Base-by-base conservation (phyloP, 2,329 filamentous ascomycete genomes). In the Penicillium polonicum region DNA sequence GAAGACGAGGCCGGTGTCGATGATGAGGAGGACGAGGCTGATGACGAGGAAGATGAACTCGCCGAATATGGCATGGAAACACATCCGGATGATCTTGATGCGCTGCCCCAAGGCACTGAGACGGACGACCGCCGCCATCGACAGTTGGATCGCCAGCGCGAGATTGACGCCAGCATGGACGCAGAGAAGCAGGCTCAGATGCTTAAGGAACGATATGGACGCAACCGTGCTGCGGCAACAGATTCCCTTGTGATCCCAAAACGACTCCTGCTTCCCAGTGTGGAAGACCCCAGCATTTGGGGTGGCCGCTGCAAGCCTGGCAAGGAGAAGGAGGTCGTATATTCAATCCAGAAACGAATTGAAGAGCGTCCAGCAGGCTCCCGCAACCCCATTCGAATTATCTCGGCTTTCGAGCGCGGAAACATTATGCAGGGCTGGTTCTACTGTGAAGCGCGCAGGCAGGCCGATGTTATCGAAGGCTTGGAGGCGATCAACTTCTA, bases 1-100 rank as follows among this genome's bases (percentile, higher is more conserved):
- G 94, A 99, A 86, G 91, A 93, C 70, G 94, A 99, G 82, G 94
- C 94, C 74, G 94, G 97, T 78, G 94, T 99, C 66, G 94, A 97
- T 71, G 94, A 90, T 58, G 87, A 96, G 63, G 92, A 96, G 68
- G 92, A 96, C 67, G 88, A 85, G 65, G 90, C 90, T 60, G 91
- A 96, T 63, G 91, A 95, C 51, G 93, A 97, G 66, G 91, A 95
- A 66, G 92, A 96, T 54, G 86, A 90, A 58, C 88, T 92, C 66
- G 91, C 83, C 57, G 91, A 91, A 65, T 91, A 94, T 72, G 92
- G 92, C 71, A 90, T 91, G 65, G 90, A 96, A 73, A 90, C 90
- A 62, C 92, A 97, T 72, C 91, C 91, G 7, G 92, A 96, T 74
- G 93, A 97, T 72, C 81, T 93, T 38, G 89, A 88, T 68, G 91